Conservation (phyloP, 2,329 filamentous ascomycete genomes). For the Colletotrichum aenigma region DNA sequence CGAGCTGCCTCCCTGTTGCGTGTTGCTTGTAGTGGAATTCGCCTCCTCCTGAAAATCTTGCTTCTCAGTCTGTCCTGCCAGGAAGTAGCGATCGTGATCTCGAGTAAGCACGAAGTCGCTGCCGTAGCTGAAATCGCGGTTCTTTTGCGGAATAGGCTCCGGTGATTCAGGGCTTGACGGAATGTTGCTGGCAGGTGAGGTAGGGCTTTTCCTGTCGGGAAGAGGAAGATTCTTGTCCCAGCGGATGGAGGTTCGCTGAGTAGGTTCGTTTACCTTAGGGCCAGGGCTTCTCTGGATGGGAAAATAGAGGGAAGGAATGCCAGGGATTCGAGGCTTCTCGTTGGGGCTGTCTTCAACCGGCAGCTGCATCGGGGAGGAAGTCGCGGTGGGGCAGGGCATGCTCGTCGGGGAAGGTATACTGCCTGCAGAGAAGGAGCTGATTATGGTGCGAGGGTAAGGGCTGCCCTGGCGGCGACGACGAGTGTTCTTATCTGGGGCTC, state of each 20-base stretch:
- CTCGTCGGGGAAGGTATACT: not conserved
- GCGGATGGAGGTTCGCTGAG: not conserved
- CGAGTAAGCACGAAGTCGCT: not conserved
- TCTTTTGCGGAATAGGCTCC: not conserved
- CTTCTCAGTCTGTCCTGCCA: not conserved
- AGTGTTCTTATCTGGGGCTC: not conserved
- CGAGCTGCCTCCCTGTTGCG: not conserved
- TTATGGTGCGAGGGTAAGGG: not conserved
- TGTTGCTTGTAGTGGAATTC: not conserved
- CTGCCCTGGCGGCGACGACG: not conserved
- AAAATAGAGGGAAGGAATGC: not conserved
- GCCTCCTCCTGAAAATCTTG: not conserved
- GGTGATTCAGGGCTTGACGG: not conserved
- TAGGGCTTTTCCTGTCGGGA: not conserved
- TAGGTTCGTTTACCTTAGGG: not conserved
- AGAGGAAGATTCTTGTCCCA: constrained; percentile 10
- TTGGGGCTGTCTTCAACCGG: not conserved
- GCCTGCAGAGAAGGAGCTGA: not conserved
- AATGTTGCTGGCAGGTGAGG: not conserved
- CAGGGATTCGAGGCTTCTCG: not conserved
- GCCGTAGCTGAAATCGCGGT: not conserved
- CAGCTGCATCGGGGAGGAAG: not conserved
- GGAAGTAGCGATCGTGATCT: not conserved
- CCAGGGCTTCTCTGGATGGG: not conserved
- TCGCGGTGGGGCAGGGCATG: not conserved